Evolutionary conservation across 1,139 yeast genomes (phyloP).

Genomic region (Yamadazyma epiphylla): DNA sequence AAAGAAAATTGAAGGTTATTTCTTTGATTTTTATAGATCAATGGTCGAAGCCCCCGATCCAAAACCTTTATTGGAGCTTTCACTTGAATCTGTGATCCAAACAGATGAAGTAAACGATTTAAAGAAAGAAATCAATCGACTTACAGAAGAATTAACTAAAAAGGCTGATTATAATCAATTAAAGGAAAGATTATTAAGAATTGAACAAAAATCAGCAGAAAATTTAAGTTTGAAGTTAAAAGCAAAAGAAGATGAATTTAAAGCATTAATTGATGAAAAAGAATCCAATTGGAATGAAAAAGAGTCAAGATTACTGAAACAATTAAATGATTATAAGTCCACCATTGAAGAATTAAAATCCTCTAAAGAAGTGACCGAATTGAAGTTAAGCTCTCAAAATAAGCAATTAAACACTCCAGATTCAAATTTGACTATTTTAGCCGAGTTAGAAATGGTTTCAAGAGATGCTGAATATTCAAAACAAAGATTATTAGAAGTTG

Average conservation of each 20-base stretch:
- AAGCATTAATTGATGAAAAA: constrained; percentile 58
- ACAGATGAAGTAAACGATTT: constrained; percentile 52
- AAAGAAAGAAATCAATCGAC: constrained; percentile 48
- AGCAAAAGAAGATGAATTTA: constrained; percentile 64
- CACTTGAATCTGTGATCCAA: constrained; percentile 64
- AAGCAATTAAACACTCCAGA: constrained; percentile 15
- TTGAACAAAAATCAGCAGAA: constrained; percentile 58
- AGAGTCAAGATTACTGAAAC: constrained; percentile 41
- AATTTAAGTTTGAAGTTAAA: constrained; percentile 38
- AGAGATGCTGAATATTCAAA: constrained; percentile 76
- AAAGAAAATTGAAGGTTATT: constrained; percentile 67
- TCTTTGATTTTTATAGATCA: constrained; percentile 69
- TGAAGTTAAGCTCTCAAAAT: constrained; percentile 44
- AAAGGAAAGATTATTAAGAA: constrained; percentile 54
- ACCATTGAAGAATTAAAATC: constrained; percentile 54
- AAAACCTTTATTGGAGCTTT: constrained; percentile 68
- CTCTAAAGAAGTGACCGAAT: constrained; percentile 50
- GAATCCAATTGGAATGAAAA: constrained; percentile 57
- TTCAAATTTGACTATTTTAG: constrained; percentile 24
- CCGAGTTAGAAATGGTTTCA: constrained; percentile 62
- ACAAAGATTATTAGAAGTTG: constrained; percentile 65
- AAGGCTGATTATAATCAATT: constrained; percentile 78
- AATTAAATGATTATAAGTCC: constrained; percentile 43
- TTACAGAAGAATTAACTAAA: constrained; percentile 60
- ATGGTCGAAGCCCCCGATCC: constrained; percentile 95